These are phyloP conservation scores for Zopfia rhizophila DNA, from an alignment of 2,329 filamentous ascomycete species.

Conservation along the genomic window DNA sequence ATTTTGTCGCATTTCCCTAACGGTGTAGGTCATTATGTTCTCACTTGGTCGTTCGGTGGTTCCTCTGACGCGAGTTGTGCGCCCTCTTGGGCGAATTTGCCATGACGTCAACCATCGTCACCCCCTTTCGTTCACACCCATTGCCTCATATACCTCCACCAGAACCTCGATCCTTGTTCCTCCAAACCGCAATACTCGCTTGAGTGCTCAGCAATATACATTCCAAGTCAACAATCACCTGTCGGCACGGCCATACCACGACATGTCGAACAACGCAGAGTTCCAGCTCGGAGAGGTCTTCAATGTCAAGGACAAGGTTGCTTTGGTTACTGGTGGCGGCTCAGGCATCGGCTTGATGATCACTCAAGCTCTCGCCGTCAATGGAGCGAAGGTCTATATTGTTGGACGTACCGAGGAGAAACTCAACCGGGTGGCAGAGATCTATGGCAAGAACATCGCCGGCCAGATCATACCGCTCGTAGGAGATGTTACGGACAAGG, in stretches of 20 bases:
- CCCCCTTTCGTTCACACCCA: conserved; percentile 10
- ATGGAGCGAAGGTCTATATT: conserved; percentile 61
- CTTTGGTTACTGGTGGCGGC: conserved; percentile 58
- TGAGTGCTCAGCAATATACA: conserved; percentile 20
- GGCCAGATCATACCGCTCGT: conserved; percentile 59
- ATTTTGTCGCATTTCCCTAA: no score
- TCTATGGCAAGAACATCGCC: conserved; percentile 55
- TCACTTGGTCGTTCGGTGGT: no score
- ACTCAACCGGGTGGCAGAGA: conserved; percentile 58
- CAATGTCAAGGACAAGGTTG: conserved; percentile 52
- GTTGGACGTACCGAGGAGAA: conserved; percentile 60
- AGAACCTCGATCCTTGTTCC: not conserved
- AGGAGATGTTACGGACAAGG: conserved; percentile 57
- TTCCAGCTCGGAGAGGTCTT: conserved; percentile 46
- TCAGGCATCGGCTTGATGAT: conserved; percentile 61
- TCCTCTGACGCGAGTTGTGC: conserved; percentile 32
- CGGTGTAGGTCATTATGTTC: no score
- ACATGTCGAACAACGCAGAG: conserved; percentile 49
- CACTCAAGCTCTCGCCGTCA: conserved; percentile 59
- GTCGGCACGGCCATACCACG: conserved; percentile 28
- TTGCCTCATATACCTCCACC: conserved; percentile 19
- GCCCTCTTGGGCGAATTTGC: conserved; percentile 10
- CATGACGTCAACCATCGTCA: conserved; percentile 39
- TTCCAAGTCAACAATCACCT: conserved; percentile 26
- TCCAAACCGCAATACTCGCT: conserved; percentile 7